A percentile compares a stretch with the other conserved stretches of the same genome.
phyloP scores from a whole-genome alignment of 345 rosid genomes.

The Brassica rapa region DNA sequence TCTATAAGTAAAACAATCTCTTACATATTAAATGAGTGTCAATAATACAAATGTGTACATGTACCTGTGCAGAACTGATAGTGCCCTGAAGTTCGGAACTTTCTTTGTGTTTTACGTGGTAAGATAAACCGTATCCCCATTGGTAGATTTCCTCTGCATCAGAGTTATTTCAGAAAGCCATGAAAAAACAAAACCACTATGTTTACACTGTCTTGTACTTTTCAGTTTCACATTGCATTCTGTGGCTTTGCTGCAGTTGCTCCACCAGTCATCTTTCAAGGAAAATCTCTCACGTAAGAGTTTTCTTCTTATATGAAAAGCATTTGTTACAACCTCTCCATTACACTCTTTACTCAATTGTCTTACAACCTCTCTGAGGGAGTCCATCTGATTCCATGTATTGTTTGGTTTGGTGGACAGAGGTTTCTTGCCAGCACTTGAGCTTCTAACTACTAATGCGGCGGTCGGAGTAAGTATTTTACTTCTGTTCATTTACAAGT shows the following conservation, averaged over 20 bases:
- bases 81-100: constrained; percentile 92
- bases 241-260: constrained; percentile 86
- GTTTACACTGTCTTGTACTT: constrained; percentile 25
- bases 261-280: constrained; percentile 91
- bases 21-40: not conserved
- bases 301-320: constrained; percentile 23
- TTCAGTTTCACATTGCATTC: constrained; percentile 86
- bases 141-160: constrained; percentile 12
- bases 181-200: not conserved
- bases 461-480: constrained; percentile 67
- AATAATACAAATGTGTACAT: constrained; percentile 7
- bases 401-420: constrained; percentile 50
- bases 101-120: constrained; percentile 85
- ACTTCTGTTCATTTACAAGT: not conserved
- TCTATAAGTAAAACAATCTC: not conserved
- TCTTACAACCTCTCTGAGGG: not conserved
- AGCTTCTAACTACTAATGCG: constrained; percentile 50
- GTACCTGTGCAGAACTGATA: constrained; percentile 79
- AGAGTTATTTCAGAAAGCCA: not conserved
- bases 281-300: constrained; percentile 92
- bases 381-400: constrained; percentile 23
- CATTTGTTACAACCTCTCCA: constrained; percentile 15
- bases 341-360: not conserved
- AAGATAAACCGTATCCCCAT: constrained; percentile 34
- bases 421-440: constrained; percentile 91